Evolutionary conservation across 2,329 filamentous ascomycete genomes (phyloP).

Genomic region (Lizonia empirigonia): DNA sequence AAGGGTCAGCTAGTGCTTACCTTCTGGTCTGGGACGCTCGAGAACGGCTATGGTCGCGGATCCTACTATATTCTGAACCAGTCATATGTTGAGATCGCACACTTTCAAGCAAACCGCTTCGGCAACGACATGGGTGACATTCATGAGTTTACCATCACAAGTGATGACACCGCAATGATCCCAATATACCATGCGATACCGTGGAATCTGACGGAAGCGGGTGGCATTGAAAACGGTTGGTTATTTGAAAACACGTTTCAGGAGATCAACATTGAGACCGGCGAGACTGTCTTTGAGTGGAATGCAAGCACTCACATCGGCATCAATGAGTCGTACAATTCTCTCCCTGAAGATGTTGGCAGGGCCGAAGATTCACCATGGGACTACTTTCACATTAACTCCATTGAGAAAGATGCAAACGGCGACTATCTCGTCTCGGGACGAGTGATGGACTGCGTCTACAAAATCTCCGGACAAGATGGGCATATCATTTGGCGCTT

Average conservation of each 20-base stretch:
- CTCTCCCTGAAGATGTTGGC: slow-evolving; percentile 30
- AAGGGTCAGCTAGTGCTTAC: slow-evolving; percentile 29
- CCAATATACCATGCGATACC: slow-evolving; percentile 49
- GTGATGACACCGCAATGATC: slow-evolving; percentile 51
- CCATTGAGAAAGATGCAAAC: slow-evolving; percentile 35
- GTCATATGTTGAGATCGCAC: slow-evolving; percentile 24
- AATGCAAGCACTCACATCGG: slow-evolving; percentile 45
- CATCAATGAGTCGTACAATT: slow-evolving; percentile 32
- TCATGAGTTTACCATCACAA: slow-evolving; percentile 54
- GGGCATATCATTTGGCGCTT: slow-evolving; percentile 39
- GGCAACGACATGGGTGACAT: slow-evolving; percentile 40
- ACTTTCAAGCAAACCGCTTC: slow-evolving; percentile 20
- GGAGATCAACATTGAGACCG: slow-evolving; percentile 51
- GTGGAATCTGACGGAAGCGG: slow-evolving; percentile 48
- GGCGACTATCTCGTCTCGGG: slow-evolving; percentile 32
- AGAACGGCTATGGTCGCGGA: slow-evolving; percentile 20
- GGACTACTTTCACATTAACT: slow-evolving; percentile 51
- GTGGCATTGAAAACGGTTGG: slow-evolving; percentile 45
- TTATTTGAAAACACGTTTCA: slow-evolving; percentile 54
- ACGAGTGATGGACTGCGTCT: slow-evolving; percentile 23
- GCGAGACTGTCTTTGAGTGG: slow-evolving; percentile 51
- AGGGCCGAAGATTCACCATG: slow-evolving; percentile 38
- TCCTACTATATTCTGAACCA: slow-evolving; percentile 25
- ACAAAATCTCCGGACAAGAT: slow-evolving; percentile 23
- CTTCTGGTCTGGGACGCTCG: slow-evolving; percentile 23